Percentiles rank a stretch among this genome's conserved stretches.
Conservation (phyloP, 306 rosid species). For the Ormosia emarginata region DNA sequence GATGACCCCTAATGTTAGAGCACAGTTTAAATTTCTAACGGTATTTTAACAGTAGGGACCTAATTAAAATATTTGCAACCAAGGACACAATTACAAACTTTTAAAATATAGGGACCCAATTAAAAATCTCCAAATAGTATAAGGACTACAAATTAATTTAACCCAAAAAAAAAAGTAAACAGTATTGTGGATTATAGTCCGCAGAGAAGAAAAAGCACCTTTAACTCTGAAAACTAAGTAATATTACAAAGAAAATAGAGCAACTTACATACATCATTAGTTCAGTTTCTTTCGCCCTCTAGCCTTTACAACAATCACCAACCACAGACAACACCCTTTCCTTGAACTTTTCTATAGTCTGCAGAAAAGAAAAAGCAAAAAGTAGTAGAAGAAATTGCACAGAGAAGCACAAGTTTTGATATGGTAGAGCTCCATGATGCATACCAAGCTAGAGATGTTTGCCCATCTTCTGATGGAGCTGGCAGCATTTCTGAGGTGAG, state of each 20-base stretch:
- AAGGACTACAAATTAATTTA: no score
- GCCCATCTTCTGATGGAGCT: constrained; percentile 64
- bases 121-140: no score
- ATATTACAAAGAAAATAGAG: background rate
- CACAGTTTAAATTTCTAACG: no score
- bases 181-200: no score
- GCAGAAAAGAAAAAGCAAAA: constrained; percentile 25
- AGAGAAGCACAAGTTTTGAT: background rate
- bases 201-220: no score
- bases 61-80: no score
- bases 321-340: constrained; percentile 26
- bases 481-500: constrained; percentile 70
- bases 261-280: background rate
- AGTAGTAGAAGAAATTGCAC: constrained; percentile 1
- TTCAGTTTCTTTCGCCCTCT: background rate
- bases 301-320: constrained; percentile 33
- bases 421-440: constrained; percentile 23
- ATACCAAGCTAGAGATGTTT: constrained; percentile 47
- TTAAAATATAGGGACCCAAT: no score
- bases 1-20: no score
- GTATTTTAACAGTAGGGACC: no score
- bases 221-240: background rate
- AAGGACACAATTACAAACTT: no score
- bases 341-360: constrained; percentile 50
- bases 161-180: no score